Evolutionary conservation across 306 rosid species (phyloP), one percentile per base, ranked within the genome.

Genomic region (Abrus precatorius): DNA sequence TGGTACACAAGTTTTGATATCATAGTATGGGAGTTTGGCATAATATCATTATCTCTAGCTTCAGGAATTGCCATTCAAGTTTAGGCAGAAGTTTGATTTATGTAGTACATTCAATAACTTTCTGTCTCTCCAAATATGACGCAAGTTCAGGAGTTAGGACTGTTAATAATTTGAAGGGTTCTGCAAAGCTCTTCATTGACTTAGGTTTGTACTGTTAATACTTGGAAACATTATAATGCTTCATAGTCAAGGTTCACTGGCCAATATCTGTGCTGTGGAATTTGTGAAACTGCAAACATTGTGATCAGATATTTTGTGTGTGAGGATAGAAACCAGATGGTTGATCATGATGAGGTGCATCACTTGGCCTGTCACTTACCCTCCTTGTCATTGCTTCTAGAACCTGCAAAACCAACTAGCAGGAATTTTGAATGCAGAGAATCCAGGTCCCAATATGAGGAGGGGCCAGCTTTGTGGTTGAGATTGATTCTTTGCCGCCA

Each of bases 201-300:
- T 20, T 20, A 20, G 20, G 20, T 20, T 20, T 20, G 20, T 20
- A 20, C 20, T 20, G 20, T 20, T 20, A 20, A 20, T 20, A 20
- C 20, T 20, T 20, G 20, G 20, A 20, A 20, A 20, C 20, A 20
- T 20, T 20, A 20, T 20, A 20, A 20, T 20, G 20, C 20, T 20
- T 20, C 20, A 84, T 20, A 87, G 82, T 27, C 92, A 84, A 30
- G 82, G 52, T 52, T 93, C 91, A 68, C 80, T 77, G 75, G 59
- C 79, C 13, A 87, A 84, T 76, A 67, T 86, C 44, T 83, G 80
- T 55, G 79, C 52, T 59, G 84, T 47, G 69, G 91, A 72, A 12
- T 84, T 88, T 69, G 90, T 77, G 61, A 77, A 77, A 48, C 86
- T 72, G 70, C 60, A 71, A 41, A 73, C 64, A 47, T 70, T 36